Conservation (phyloP, 2,329 filamentous ascomycete species). For the Epichloe gansuensis region DNA sequence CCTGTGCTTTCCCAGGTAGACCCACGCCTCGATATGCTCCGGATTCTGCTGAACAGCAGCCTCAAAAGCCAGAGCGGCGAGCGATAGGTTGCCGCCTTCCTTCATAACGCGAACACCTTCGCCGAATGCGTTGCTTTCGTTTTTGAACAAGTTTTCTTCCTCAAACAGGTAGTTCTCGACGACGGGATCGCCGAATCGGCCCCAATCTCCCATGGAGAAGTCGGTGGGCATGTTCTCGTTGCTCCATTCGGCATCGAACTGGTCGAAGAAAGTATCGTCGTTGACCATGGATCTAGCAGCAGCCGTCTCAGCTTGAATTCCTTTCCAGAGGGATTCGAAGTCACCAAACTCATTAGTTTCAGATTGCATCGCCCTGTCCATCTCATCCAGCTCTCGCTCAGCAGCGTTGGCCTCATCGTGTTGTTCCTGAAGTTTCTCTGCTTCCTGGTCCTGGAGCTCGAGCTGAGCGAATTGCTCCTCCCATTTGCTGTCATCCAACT, state of each 20-base stretch:
- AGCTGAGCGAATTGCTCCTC: conserved; percentile 92
- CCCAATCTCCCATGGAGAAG: conserved; percentile 52
- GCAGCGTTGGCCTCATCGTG: conserved; percentile 56
- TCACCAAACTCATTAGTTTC: conserved; percentile 70
- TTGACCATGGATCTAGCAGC: conserved; percentile 61
- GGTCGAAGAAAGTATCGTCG: conserved; percentile 47
- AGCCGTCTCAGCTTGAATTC: conserved; percentile 66
- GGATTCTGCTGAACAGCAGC: conserved; percentile 86
- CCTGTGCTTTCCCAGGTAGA: conserved; percentile 79
- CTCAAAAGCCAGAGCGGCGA: conserved; percentile 91
- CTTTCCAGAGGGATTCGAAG: conserved; percentile 82
- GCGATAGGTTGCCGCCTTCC: conserved; percentile 83
- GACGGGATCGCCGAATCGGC: conserved; percentile 58
- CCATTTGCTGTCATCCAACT: conserved; percentile 90
- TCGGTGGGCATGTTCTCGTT: conserved; percentile 41
- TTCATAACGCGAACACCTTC: conserved; percentile 89
- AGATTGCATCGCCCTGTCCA: conserved; percentile 58
- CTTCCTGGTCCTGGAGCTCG: conserved; percentile 49
- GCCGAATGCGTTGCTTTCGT: conserved; percentile 74
- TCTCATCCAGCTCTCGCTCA: conserved; percentile 75
- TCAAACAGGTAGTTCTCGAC: conserved; percentile 92
- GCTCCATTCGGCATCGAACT: conserved; percentile 73
- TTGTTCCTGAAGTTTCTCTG: conserved; percentile 33
- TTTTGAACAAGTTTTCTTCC: conserved; percentile 79
- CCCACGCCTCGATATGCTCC: conserved; percentile 85